Conservation (phyloP, 306 rosid genomes). For the Sechiopsis laciniata region DNA sequence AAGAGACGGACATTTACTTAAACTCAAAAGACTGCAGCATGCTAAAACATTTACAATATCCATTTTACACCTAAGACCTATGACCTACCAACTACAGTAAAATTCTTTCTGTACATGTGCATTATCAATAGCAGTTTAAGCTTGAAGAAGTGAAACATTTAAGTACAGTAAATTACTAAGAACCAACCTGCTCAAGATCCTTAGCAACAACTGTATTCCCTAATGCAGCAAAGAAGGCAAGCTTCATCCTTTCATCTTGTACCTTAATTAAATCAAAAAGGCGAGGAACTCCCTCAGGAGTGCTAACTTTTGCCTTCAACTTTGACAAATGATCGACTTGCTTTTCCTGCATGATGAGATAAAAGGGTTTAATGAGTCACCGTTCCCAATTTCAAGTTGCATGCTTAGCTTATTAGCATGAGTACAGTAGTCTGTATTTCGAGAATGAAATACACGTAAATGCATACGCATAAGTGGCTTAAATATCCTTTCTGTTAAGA, state of each 20-base stretch:
- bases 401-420: constrained; percentile 5
- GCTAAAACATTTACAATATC: background rate
- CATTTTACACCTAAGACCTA: background rate
- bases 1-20: background rate
- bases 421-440: background rate
- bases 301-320: constrained; percentile 48
- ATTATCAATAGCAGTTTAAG: background rate
- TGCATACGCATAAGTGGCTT: background rate
- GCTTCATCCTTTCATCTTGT: constrained; percentile 75
- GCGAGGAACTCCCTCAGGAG: constrained; percentile 91
- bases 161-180: background rate
- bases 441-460: background rate
- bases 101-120: background rate
- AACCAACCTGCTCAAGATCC: constrained; percentile 83
- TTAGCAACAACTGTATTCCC: constrained; percentile 78
- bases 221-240: constrained; percentile 76
- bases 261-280: constrained; percentile 80
- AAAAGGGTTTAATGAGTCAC: constrained; percentile 12
- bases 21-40: background rate
- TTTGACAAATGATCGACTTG: constrained; percentile 60
- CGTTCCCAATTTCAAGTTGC: background rate
- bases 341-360: constrained; percentile 56
- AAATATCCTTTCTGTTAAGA: background rate
- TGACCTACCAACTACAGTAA: background rate
- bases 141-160: background rate